These are phyloP conservation scores for Candida insectorum DNA, from an alignment of 805 yeast species.

Conservation along the genomic window DNA sequence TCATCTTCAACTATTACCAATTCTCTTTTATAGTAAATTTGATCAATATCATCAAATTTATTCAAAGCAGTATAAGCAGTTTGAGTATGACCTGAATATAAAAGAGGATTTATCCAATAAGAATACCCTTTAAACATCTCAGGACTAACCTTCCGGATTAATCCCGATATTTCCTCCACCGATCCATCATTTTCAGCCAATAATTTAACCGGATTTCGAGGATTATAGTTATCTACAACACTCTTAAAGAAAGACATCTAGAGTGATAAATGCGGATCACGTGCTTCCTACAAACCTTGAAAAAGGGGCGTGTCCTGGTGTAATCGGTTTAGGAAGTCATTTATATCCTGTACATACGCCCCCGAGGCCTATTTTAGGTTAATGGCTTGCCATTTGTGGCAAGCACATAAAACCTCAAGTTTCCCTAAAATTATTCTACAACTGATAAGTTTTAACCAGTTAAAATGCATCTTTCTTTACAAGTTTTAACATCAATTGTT, in stretches of 20 bases:
- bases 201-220: slow-evolving; percentile 19
- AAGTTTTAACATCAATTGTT: slow-evolving; percentile 44
- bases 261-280: not conserved
- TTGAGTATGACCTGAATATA: slow-evolving; percentile 48
- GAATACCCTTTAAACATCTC: slow-evolving; percentile 35
- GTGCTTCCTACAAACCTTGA: slow-evolving; percentile 1
- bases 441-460: too few species aligned
- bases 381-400: too few species aligned
- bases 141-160: slow-evolving; percentile 37
- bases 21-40: slow-evolving; percentile 45
- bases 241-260: slow-evolving; percentile 15
- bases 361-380: too few species aligned
- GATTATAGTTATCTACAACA: slow-evolving; percentile 20
- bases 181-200: slow-evolving; percentile 11
- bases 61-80: slow-evolving; percentile 46
- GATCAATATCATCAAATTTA: slow-evolving; percentile 38
- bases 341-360: slow-evolving; percentile 2
- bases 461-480: slow-evolving; percentile 12
- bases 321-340: too few species aligned
- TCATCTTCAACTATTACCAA: slow-evolving; percentile 29
- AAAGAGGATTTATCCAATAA: slow-evolving; percentile 43
- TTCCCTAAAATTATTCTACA: not conserved
- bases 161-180: slow-evolving; percentile 19
- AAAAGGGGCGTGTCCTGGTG: too few species aligned
- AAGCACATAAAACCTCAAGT: not conserved